phyloP scores from a whole-genome alignment of 202 grass and related monocot genomes.

The Zizania palustris region DNA sequence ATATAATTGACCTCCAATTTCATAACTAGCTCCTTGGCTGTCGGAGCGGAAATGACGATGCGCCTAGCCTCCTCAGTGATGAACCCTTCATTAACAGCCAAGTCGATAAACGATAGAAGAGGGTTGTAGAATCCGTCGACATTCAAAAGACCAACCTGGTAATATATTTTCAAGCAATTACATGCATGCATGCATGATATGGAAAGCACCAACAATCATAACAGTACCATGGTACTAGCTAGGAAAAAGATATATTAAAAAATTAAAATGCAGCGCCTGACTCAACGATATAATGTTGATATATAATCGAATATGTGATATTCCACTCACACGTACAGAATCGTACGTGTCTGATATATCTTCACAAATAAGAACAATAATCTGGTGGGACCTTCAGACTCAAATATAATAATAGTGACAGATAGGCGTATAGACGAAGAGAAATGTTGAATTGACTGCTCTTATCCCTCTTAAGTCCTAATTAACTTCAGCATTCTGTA shows the following conservation, averaged over 20 bases:
- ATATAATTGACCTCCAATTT: constrained; percentile 73
- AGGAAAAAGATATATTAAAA: neutral
- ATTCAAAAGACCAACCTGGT: constrained; percentile 88
- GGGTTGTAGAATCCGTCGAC: constrained; percentile 93
- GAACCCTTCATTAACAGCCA: constrained; percentile 85
- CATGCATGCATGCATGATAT: too few relatives aligned
- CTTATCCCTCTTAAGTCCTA: constrained; percentile 3
- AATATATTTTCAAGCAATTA: constrained; percentile 25
- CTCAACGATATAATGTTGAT: neutral
- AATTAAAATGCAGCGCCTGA: neutral
- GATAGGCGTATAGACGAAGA: neutral
- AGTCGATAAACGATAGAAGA: constrained; percentile 86
- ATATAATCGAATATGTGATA: constrained; percentile 36
- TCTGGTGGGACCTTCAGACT: constrained; percentile 2
- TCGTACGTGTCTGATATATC: constrained; percentile 46
- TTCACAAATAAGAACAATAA: constrained; percentile 19
- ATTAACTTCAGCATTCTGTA: constrained; percentile 19
- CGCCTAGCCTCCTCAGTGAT: constrained; percentile 71
- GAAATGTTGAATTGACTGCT: constrained; percentile 36
- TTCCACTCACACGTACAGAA: constrained; percentile 36
- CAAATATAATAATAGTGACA: constrained; percentile 44
- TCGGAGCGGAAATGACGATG: constrained; percentile 85
- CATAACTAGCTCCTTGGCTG: constrained; percentile 79
- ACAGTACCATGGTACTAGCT: too few relatives aligned
- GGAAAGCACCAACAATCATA: neutral